Conservation (phyloP, 1,284 basidiomycete genomes). For the Kwoniella shivajii region DNA sequence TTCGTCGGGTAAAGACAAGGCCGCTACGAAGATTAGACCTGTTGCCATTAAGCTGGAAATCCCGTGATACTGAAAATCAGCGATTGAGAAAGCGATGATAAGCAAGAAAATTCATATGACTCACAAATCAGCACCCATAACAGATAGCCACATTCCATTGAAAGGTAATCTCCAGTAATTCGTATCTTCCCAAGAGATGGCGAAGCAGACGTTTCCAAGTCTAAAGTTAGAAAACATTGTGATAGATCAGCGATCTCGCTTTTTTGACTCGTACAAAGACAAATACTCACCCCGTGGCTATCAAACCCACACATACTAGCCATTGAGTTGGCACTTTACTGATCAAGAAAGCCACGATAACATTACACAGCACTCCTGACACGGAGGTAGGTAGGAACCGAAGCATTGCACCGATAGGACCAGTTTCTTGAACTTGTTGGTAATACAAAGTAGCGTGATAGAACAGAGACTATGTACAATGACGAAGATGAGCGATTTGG, state of each 20-base stretch:
- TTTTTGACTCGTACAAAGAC: neutral
- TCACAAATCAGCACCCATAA: conserved; percentile 75
- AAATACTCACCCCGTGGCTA: conserved; percentile 56
- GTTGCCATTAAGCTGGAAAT: conserved; percentile 66
- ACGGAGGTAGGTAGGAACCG: conserved; percentile 76
- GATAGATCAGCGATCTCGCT: conserved; percentile 59
- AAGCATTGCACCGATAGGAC: conserved; percentile 66
- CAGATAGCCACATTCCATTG: conserved; percentile 70
- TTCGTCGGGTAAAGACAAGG: conserved; percentile 68
- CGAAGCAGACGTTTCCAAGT: conserved; percentile 69
- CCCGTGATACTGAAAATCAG: conserved; percentile 38
- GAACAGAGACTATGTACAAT: conserved; percentile 37
- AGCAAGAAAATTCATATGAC: too few species aligned
- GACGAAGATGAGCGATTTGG: conserved; percentile 40
- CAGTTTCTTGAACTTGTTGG: conserved; percentile 42
- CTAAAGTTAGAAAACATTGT: conserved; percentile 59
- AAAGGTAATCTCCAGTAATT: conserved; percentile 81
- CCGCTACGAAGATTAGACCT: conserved; percentile 74
- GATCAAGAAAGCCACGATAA: conserved; percentile 52
- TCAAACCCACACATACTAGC: conserved; percentile 64
- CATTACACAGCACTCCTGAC: conserved; percentile 69
- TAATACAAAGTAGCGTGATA: conserved; percentile 51
- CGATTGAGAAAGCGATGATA: conserved; percentile 69
- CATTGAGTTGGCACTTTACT: conserved; percentile 41
- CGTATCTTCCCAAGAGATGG: conserved; percentile 63